These are phyloP conservation scores for Kluyveromyces aestuarii DNA, from an alignment of 805 yeast genomes.

Conservation along the genomic window DNA sequence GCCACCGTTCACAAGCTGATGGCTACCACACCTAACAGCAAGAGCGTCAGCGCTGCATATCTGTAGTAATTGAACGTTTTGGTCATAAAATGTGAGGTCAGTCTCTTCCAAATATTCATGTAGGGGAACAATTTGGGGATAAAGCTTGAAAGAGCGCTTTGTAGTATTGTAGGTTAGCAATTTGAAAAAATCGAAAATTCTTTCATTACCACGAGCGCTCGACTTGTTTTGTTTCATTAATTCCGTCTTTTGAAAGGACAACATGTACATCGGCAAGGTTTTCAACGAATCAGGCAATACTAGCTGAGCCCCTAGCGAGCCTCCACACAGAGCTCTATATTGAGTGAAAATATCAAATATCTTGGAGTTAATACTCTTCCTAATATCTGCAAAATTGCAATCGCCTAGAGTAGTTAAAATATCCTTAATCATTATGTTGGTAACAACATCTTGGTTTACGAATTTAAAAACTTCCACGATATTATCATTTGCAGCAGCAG, in stretches of 20 bases:
- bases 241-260: slow-evolving; percentile 61
- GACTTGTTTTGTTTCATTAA: slow-evolving; percentile 39
- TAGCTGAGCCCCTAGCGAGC: slow-evolving; percentile 48
- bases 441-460: slow-evolving; percentile 64
- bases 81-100: slow-evolving; percentile 43
- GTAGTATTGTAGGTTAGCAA: slow-evolving; percentile 42
- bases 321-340: slow-evolving; percentile 42
- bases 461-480: slow-evolving; percentile 66
- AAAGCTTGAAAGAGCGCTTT: slow-evolving; percentile 53
- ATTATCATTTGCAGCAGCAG: slow-evolving; percentile 72
- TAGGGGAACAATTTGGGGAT: slow-evolving; percentile 71
- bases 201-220: slow-evolving; percentile 47
- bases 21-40: slow-evolving; percentile 32
- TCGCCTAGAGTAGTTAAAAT: slow-evolving; percentile 32
- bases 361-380: slow-evolving; percentile 44
- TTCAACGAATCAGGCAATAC: slow-evolving; percentile 75
- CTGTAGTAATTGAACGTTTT: slow-evolving; percentile 33
- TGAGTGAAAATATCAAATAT: slow-evolving; percentile 48
- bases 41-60: slow-evolving; percentile 40
- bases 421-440: slow-evolving; percentile 46
- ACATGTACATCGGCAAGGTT: slow-evolving; percentile 56
- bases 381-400: slow-evolving; percentile 39
- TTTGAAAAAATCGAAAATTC: slow-evolving; percentile 41
- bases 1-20: slow-evolving; percentile 49
- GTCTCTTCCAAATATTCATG: slow-evolving; percentile 48